A percentile compares a stretch with the other conserved stretches of the same genome.
phyloP scores from a whole-genome alignment of 495 filamentous ascomycete species.

The Penicillium arizonense region DNA sequence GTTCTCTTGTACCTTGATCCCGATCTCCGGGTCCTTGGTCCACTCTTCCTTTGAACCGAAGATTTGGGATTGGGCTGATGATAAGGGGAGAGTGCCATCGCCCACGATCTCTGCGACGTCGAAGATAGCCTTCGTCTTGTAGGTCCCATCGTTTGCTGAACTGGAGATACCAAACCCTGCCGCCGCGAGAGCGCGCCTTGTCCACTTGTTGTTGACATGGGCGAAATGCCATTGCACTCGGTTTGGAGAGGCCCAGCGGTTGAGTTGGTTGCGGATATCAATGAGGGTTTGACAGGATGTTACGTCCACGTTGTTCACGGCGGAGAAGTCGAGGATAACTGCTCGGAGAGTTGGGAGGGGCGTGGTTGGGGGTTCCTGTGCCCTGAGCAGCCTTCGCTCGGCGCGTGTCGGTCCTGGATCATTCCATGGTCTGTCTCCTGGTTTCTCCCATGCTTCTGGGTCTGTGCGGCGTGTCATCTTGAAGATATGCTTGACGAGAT shows the following conservation, averaged over 20 bases:
- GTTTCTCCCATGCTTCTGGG: slow-evolving; percentile 53
- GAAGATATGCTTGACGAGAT: slow-evolving; percentile 71
- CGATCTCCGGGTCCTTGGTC: slow-evolving; percentile 45
- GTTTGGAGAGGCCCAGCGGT: slow-evolving; percentile 76
- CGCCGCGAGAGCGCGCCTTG: slow-evolving; percentile 81
- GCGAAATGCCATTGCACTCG: slow-evolving; percentile 92
- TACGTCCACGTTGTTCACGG: slow-evolving; percentile 91
- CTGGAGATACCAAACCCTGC: slow-evolving; percentile 89
- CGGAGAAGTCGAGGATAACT: slow-evolving; percentile 87
- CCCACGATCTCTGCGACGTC: slow-evolving; percentile 83
- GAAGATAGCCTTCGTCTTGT: slow-evolving; percentile 72
- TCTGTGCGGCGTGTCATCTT: slow-evolving; percentile 71
- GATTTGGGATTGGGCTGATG: background rate
- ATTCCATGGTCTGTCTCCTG: slow-evolving; percentile 91
- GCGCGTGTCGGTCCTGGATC: slow-evolving; percentile 76
- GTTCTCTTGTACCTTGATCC: slow-evolving; percentile 18
- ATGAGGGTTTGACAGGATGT: slow-evolving; percentile 91
- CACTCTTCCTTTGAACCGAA: background rate
- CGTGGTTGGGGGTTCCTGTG: slow-evolving; percentile 42
- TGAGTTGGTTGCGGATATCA: slow-evolving; percentile 93
- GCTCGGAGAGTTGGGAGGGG: slow-evolving; percentile 67
- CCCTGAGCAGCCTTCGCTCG: slow-evolving; percentile 17
- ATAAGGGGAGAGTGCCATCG: background rate
- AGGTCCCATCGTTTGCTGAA: slow-evolving; percentile 48
- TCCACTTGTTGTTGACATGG: slow-evolving; percentile 90